Evolutionary conservation across 441 rosid genomes (phyloP).

Genomic region (Capsella rubella): DNA sequence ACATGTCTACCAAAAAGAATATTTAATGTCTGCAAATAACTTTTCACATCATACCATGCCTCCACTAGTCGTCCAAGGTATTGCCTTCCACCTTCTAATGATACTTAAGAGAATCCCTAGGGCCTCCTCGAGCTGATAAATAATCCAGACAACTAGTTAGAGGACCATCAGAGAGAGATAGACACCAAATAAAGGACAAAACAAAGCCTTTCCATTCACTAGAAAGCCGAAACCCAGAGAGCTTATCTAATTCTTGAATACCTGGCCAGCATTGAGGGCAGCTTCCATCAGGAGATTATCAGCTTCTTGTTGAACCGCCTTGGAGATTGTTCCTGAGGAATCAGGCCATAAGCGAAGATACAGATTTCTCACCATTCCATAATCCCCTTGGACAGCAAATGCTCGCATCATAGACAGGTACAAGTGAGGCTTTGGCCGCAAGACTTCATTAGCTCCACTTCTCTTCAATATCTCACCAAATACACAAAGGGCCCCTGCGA

Average conservation of each 20-base stretch:
- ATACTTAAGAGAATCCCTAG: conserved; percentile 53
- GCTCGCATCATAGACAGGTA: conserved; percentile 81
- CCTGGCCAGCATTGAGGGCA: conserved; percentile 76
- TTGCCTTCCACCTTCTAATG: conserved; percentile 66
- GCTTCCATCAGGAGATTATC: conserved; percentile 88
- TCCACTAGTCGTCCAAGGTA: conserved; percentile 80
- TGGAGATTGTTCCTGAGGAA: conserved; percentile 67
- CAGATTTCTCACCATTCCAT: conserved; percentile 63
- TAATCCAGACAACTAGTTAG: conserved; percentile 14
- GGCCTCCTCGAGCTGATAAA: conserved; percentile 62
- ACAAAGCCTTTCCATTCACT: conserved; percentile 18
- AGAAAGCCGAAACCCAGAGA: conserved; percentile 22
- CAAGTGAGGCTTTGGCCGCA: conserved; percentile 81
- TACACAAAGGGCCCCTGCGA: conserved; percentile 69
- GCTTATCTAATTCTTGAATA: conserved; percentile 37
- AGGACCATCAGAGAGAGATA: conserved; percentile 18
- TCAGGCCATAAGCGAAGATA: conserved; percentile 71
- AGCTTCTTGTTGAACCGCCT: conserved; percentile 64
- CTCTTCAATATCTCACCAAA: conserved; percentile 78
- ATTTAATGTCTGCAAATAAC: conserved; percentile 7
- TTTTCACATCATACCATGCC: conserved; percentile 63
- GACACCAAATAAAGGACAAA: conserved; percentile 5
- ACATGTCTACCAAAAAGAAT: conserved; percentile 16
- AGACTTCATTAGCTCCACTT: conserved; percentile 52
- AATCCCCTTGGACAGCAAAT: conserved; percentile 65